These are phyloP conservation scores for Eucalyptus rudis DNA, from an alignment of 345 rosid genomes.

Conservation along the genomic window DNA sequence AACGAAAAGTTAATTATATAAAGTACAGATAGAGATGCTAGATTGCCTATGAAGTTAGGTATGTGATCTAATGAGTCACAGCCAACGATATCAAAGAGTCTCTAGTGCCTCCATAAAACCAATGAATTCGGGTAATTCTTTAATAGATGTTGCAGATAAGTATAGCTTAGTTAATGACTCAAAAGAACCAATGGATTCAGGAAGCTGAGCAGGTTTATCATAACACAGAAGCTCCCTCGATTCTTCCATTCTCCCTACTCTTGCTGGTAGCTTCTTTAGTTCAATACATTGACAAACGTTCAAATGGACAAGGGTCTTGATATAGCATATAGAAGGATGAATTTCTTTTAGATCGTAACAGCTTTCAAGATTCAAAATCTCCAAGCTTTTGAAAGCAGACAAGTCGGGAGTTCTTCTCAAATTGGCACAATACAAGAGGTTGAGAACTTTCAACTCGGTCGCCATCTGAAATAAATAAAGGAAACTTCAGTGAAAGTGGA, in stretches of 20 bases:
- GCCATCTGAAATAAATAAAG: too few species aligned
- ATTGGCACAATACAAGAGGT: rapidly evolving
- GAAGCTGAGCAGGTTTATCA: not conserved
- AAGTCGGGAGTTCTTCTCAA: not conserved
- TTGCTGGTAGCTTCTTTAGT: too few species aligned
- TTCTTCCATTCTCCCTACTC: too few species aligned
- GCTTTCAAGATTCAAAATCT: rapidly evolving
- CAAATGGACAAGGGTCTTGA: not conserved
- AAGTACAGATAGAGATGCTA: not conserved
- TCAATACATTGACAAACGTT: rapidly evolving
- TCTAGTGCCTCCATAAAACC: not conserved
- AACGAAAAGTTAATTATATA: too few species aligned
- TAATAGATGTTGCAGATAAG: rapidly evolving
- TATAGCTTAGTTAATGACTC: not conserved
- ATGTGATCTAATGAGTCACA: rapidly evolving
- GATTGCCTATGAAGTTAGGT: not conserved
- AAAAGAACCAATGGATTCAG: not conserved
- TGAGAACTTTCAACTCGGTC: too few species aligned
- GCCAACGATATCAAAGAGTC: rapidly evolving
- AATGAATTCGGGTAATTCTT: not conserved
- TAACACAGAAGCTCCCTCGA: too few species aligned
- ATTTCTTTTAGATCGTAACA: not conserved
- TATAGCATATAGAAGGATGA: not conserved
- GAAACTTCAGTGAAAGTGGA: too few species aligned
- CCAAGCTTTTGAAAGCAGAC: not conserved